Evolutionary conservation across 169 alveolate species (phyloP).

Genomic region (Plasmodium malariae): DNA sequence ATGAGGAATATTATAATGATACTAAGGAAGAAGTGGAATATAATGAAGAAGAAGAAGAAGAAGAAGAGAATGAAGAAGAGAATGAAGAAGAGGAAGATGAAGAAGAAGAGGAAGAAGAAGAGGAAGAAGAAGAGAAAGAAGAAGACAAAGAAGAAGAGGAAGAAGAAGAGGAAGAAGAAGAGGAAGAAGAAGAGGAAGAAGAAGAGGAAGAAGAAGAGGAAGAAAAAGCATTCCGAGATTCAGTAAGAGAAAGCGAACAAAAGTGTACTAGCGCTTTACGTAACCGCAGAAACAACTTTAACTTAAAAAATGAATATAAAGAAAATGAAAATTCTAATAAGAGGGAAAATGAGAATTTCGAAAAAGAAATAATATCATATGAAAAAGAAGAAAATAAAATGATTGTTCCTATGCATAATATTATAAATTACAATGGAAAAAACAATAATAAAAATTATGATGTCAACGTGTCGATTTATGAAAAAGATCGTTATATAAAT

Average conservation of each 20-base stretch:
- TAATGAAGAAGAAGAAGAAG: neutral
- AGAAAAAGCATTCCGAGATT: neutral
- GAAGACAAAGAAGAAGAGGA: constrained; percentile 1
- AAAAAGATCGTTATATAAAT: neutral
- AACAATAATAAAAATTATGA: constrained; percentile 28
- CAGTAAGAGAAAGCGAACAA: neutral
- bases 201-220: neutral
- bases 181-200: constrained; percentile 9
- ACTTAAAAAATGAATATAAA: neutral
- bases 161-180: neutral
- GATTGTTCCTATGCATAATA: neutral
- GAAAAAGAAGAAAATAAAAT: constrained; percentile 14
- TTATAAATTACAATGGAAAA: neutral
- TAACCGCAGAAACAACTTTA: neutral
- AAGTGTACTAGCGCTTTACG: neutral
- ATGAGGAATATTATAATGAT: neutral
- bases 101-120: neutral
- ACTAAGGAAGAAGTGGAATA: constrained; percentile 4
- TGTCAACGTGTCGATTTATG: neutral
- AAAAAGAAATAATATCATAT: constrained; percentile 5
- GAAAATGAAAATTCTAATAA: constrained; percentile 6
- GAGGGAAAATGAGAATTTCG: constrained; percentile 45
- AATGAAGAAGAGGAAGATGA: neutral
- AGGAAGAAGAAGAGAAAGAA: constrained; percentile 20
- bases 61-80: neutral